Base-by-base conservation (phyloP, 169 alveolate species). In the Eimeria sp. region DNA sequence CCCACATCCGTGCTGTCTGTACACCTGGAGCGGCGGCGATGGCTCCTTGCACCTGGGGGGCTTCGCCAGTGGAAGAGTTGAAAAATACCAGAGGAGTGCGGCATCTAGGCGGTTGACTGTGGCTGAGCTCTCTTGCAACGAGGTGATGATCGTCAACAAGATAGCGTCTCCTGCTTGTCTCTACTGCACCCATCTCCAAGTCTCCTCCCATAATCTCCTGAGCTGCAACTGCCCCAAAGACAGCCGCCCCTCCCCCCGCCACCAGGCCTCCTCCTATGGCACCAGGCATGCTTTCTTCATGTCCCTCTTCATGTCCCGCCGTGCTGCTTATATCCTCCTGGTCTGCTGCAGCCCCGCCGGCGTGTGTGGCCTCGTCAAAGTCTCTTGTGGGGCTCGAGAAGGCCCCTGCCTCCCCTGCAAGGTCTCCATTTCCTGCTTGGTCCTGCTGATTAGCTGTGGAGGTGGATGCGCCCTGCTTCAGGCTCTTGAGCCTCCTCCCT, bases 1-100 rank as follows among this genome's bases (percentile, higher is more conserved):
- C 89, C 89, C 89, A 80, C 72, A 47, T 9, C 22, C 72, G 89
- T 3, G 89, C 73, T 80, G 89, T 80, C 25, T 47, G 89, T 80
- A 80, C 89, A 45, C 51, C 49, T 49, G 89, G 4, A 9, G 9
- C 47, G 5, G 16, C 72, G 6, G 45, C 22, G 9, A n/a, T 27
- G 9, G 47, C 25, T 3, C 30, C 9, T 5, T 27, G 61, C 61
- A 11, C 61, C 16, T 7, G 61, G 61, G 61, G 61, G 16, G 6
- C 61, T 7, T 0, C 61, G 20, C 0, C 16, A 1, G 61, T 7
- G 10, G 61, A 11, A 11, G 61, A 54, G 61, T 14, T 7, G 45
- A 80, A 20, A 22, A n/a, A 80, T 22, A 63, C 89, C 6, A 80
- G 89, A 9, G 89, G 89, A 2, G 89, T 80, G 72, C 70, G 89